Evolutionary conservation across 495 filamentous ascomycete species (phyloP).

Genomic region (Aspergillus olivimuriae): DNA sequence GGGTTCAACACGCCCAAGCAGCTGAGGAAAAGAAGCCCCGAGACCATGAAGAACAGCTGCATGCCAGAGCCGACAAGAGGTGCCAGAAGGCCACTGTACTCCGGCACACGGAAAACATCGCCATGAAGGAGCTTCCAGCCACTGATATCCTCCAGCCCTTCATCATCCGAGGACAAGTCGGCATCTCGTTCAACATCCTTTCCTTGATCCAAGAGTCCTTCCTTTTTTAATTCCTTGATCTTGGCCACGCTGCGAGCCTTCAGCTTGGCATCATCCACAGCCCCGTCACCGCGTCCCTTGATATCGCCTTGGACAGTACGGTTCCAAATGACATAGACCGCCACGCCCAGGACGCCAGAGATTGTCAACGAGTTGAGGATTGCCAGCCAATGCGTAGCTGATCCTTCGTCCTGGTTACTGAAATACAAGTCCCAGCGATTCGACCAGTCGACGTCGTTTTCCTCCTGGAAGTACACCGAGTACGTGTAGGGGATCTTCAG

Average conservation of each 20-base stretch:
- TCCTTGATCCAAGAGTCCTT: conserved; percentile 59
- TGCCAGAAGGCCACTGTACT: conserved; percentile 70
- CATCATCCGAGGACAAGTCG: conserved; percentile 67
- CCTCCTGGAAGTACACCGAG: conserved; percentile 88
- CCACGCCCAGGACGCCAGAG: conserved; percentile 70
- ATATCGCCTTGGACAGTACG: conserved; percentile 79
- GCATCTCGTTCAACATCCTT: conserved; percentile 54
- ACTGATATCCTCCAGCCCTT: conserved; percentile 73
- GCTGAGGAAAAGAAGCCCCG: conserved; percentile 71
- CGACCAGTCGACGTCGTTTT: conserved; percentile 74
- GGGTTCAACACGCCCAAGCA: conserved; percentile 83
- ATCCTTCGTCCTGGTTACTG: conserved; percentile 80
- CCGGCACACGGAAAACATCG: conserved; percentile 83
- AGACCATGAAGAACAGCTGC: conserved; percentile 82
- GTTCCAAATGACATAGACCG: conserved; percentile 80
- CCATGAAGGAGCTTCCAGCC: conserved; percentile 95
- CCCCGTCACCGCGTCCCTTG: conserved; percentile 59
- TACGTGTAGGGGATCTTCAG: conserved; percentile 85
- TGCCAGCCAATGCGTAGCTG: conserved; percentile 84
- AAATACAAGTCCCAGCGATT: conserved; percentile 93
- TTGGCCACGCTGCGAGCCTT: conserved; percentile 44
- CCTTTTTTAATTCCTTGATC: conserved; percentile 38
- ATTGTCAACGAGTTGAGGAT: conserved; percentile 90
- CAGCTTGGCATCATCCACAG: conserved; percentile 61
- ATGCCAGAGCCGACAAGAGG: conserved; percentile 84